phyloP scores from a whole-genome alignment of 2,329 filamentous ascomycete genomes.

The Hymenoscyphus fraxineus region DNA sequence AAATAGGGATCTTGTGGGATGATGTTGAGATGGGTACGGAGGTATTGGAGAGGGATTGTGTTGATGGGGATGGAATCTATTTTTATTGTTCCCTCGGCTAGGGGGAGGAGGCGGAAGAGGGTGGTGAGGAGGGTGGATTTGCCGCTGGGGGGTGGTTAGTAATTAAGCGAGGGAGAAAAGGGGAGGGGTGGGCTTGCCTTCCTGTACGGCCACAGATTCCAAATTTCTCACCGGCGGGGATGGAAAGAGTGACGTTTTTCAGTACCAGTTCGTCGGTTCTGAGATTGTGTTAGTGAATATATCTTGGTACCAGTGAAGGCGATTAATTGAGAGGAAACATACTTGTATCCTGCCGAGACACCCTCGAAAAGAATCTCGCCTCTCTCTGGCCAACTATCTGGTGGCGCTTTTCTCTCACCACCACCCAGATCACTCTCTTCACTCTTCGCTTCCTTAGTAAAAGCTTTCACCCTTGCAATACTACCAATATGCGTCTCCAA shows the following conservation, averaged over 20 bases:
- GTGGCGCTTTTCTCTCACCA: conserved; percentile 10
- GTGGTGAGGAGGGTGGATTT: conserved; percentile 46
- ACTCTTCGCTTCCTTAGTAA: conserved; percentile 40
- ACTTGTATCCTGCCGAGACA: neutral
- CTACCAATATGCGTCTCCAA: conserved; percentile 54
- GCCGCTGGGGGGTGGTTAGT: conserved; percentile 31
- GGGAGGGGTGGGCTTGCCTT: conserved; percentile 25
- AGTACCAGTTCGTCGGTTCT: conserved; percentile 12
- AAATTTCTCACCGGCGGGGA: conserved; percentile 43
- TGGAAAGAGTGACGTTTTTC: conserved; percentile 17
- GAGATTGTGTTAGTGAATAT: conserved; percentile 6
- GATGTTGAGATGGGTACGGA: conserved; percentile 40
- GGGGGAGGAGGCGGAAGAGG: conserved; percentile 55
- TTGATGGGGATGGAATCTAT: conserved; percentile 42
- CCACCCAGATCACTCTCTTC: conserved; percentile 33
- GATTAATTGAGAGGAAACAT: conserved; percentile 25
- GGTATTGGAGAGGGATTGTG: conserved; percentile 37
- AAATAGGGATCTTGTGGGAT: conserved; percentile 44
- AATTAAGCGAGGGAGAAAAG: neutral
- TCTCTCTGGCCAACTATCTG: conserved; percentile 30
- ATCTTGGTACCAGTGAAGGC: conserved; percentile 8
- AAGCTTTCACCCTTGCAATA: conserved; percentile 52
- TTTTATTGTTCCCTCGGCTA: conserved; percentile 28
- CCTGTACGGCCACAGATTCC: conserved; percentile 44
- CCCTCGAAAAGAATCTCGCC: neutral